A percentile compares a stretch with the other conserved stretches of the same genome.
Evolutionary conservation across 2,329 filamentous ascomycete genomes (phyloP).

Genomic region (Aspergillus candidus): DNA sequence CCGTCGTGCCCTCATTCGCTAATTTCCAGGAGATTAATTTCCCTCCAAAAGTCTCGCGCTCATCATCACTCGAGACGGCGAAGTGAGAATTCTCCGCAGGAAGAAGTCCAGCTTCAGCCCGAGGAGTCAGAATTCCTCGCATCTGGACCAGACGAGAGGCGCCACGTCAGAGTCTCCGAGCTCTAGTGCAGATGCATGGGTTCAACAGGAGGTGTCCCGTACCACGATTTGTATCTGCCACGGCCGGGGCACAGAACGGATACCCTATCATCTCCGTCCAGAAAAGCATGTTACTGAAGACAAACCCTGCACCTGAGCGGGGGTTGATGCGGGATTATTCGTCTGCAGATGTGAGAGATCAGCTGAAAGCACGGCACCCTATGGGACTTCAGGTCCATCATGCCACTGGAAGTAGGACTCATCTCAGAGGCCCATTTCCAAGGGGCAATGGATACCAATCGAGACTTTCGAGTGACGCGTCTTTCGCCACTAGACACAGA

Average conservation of each 20-base stretch:
- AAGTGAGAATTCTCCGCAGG: constrained; percentile 18
- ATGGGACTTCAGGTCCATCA: constrained; percentile 16
- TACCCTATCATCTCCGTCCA: constrained; percentile 28
- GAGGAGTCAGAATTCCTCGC: constrained; percentile 19
- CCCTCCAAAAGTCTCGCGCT: constrained; percentile 6
- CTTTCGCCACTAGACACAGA: constrained; percentile 25
- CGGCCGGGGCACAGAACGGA: constrained; percentile 23
- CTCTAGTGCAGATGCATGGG: constrained; percentile 36
- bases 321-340: constrained; percentile 33
- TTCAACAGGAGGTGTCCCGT: constrained; percentile 29
- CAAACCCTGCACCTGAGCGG: constrained; percentile 34
- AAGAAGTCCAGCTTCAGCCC: constrained; percentile 19
- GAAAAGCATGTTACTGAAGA: constrained; percentile 20
- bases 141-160: constrained; percentile 28
- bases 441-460: constrained; percentile 24
- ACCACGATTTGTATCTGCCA: constrained; percentile 30
- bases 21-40: constrained; percentile 7
- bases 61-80: constrained; percentile 10
- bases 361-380: constrained; percentile 34
- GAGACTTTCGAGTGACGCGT: constrained; percentile 26
- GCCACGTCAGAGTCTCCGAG: constrained; percentile 39
- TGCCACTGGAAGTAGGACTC: constrained; percentile 12
- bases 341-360: constrained; percentile 37
- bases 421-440: constrained; percentile 10
- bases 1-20: constrained; percentile 9